Percentiles rank a stretch among this genome's conserved stretches.
phyloP scores from a whole-genome alignment of 2,329 filamentous ascomycete genomes.

The Dichotomopilus funicola region DNA sequence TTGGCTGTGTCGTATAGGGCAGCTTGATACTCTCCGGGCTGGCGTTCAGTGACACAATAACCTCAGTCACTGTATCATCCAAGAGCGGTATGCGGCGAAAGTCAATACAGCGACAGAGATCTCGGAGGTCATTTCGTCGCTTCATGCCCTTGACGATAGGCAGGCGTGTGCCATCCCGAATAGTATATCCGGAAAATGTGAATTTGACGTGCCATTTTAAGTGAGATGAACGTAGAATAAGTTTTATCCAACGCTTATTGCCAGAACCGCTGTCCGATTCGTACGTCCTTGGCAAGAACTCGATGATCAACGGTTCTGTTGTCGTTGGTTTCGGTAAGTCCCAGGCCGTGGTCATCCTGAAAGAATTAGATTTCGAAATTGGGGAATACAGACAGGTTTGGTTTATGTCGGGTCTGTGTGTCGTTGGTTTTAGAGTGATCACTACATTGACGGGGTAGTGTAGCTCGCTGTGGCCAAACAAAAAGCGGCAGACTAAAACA shows the following conservation, averaged over 20 bases:
- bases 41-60: not conserved
- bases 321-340: no score
- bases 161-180: not conserved
- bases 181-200: not conserved
- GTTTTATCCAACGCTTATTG: slow-evolving; percentile 4
- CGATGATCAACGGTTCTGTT: not conserved
- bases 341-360: no score
- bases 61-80: slow-evolving; percentile 10
- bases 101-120: slow-evolving; percentile 9
- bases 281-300: slow-evolving; percentile 5
- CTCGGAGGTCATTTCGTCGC: slow-evolving; percentile 3
- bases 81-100: slow-evolving; percentile 7
- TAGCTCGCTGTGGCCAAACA: no score
- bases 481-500: no score
- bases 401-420: no score
- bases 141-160: not conserved
- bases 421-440: no score
- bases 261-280: not conserved
- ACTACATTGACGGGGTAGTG: no score
- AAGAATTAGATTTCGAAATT: no score
- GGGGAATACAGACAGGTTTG: no score
- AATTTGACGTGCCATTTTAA: slow-evolving; percentile 5
- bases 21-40: not conserved
- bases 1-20: slow-evolving; percentile 1
- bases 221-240: slow-evolving; percentile 1